Base-by-base conservation (phyloP, 768 basidiomycete genomes). In the Inosperma sp. region DNA sequence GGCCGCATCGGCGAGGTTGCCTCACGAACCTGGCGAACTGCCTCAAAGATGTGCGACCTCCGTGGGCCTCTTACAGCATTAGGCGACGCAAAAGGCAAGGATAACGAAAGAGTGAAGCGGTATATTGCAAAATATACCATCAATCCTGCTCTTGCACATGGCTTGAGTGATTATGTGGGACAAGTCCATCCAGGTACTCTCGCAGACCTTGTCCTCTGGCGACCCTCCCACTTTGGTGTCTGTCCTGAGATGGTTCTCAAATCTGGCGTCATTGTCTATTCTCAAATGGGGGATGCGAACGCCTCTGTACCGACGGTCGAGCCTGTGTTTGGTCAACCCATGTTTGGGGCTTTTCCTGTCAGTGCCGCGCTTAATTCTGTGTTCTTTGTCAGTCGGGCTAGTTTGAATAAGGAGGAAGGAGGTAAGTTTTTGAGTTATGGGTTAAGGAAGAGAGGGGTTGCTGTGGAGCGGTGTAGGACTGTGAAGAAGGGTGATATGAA, bases 241-340 rank as follows among this genome's bases (percentile, higher is more conserved):
- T 87, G 90, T 60, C 95, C 96, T 0, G 89, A 94, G 64, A 87
- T 92, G 86, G 85, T 98, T 35, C 74, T 98, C 56, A 99, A 98
- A 67, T 88, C 89, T 7, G 96, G 96, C 19, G 84, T 96, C 6
- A 94, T 98, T 58, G 90, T 78, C 9, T 92, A 85, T 81, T 84
- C 91, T 2, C 85, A 92, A 88, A 88, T 99, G 84, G 96, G 96
- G 14, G 96, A 99, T 37, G 88, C 95, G 0, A 98, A 97, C 66
- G 96, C 79, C 2, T 94, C 93, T 7, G 98, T 99, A 55, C 93
- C 96, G 10, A 89, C 91, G 2, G 91, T 99, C 0, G 93, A 98
- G 64, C 96, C 96, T 0, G 79, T 84, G 63, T 81, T 81, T 54
- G 81, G 83, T 7, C 81, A 85, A 36, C 92, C 91, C 1, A 98